Conservation (phyloP, 495 filamentous ascomycete species). For the Bacidia rubella region DNA sequence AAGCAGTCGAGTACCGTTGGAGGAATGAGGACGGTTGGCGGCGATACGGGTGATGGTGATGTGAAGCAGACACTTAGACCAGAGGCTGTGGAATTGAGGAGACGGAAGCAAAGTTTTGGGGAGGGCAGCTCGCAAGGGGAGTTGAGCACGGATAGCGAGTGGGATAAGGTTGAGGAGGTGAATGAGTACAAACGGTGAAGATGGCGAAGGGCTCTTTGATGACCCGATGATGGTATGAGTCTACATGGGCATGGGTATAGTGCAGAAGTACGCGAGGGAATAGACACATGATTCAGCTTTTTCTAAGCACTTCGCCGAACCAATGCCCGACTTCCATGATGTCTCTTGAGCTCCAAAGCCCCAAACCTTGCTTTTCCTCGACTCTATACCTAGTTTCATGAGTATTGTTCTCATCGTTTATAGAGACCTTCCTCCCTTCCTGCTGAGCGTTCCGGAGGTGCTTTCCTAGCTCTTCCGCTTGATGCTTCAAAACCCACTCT, state of each 20-base stretch:
- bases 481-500: slow-evolving; percentile 10
- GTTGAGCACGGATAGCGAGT: slow-evolving; percentile 42
- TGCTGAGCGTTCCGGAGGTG: slow-evolving; percentile 10
- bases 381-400: neutral
- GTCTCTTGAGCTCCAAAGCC: slow-evolving; percentile 12
- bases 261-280: neutral
- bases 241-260: neutral
- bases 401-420: neutral
- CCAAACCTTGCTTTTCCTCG: slow-evolving; percentile 12
- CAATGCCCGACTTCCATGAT: slow-evolving; percentile 12
- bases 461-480: slow-evolving; percentile 13
- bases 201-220: neutral
- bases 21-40: slow-evolving; percentile 10
- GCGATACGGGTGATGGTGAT: neutral
- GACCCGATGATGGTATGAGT: neutral
- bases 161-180: slow-evolving; percentile 26
- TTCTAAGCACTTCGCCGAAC: slow-evolving; percentile 15
- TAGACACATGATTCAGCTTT: neutral
- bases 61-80: slow-evolving; percentile 12
- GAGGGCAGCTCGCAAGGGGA: slow-evolving; percentile 34
- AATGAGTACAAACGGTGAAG: slow-evolving; percentile 8
- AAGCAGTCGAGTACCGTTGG: slow-evolving; percentile 17
- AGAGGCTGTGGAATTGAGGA: slow-evolving; percentile 18
- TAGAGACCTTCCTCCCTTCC: neutral
- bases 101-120: slow-evolving; percentile 32